phyloP scores from a whole-genome alignment of 2,329 filamentous ascomycete species.

The Aureobasidium sp. region DNA sequence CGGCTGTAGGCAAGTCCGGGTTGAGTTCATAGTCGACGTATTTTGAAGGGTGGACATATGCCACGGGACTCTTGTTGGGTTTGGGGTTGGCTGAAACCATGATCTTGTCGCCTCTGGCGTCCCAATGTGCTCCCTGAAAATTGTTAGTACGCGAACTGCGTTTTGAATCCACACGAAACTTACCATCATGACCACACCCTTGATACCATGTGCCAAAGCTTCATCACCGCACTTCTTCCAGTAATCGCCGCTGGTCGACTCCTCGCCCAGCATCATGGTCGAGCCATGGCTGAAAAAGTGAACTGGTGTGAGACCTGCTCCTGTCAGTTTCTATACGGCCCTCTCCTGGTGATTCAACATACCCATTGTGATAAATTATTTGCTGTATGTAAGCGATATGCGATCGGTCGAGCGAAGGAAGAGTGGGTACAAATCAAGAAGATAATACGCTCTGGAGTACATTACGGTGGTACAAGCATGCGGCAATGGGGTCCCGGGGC shows the following conservation, averaged over 20 bases:
- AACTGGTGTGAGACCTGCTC: too few species aligned
- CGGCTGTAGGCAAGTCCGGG: slow-evolving; percentile 47
- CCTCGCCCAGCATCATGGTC: slow-evolving; percentile 63
- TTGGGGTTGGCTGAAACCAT: slow-evolving; percentile 53
- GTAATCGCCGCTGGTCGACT: slow-evolving; percentile 52
- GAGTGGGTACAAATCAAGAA: too few species aligned
- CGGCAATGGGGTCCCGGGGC: too few species aligned
- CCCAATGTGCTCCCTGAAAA: slow-evolving; percentile 57
- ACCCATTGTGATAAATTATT: too few species aligned
- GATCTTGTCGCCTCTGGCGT: slow-evolving; percentile 45
- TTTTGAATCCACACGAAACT: not conserved
- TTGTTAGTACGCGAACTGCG: not conserved
- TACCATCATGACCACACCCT: slow-evolving; percentile 59
- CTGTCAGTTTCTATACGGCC: too few species aligned
- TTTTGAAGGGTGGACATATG: slow-evolving; percentile 58
- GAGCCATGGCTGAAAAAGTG: slow-evolving; percentile 64
- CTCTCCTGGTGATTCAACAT: too few species aligned
- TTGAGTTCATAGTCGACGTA: slow-evolving; percentile 54
- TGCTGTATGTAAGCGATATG: too few species aligned
- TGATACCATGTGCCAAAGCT: slow-evolving; percentile 50
- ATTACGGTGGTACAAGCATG: too few species aligned
- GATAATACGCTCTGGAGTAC: too few species aligned
- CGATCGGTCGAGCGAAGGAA: too few species aligned
- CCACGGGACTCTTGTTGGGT: slow-evolving; percentile 55
- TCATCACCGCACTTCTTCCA: slow-evolving; percentile 59